Base-by-base conservation (phyloP, 106 monocot species). In the Cymbidium sinense region DNA sequence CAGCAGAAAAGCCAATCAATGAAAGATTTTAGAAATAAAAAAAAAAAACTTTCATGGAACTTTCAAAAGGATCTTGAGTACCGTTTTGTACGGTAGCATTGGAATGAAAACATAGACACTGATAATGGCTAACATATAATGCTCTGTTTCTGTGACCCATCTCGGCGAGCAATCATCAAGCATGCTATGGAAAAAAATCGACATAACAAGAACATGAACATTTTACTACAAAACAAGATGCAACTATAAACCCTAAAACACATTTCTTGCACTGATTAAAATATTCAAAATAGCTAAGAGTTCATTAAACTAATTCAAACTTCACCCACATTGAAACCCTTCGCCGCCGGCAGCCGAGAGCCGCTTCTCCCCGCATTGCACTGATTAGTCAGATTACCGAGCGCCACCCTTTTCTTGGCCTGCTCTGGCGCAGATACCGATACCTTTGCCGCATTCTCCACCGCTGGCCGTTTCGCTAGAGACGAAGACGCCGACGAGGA, bases 371-470 rank as follows among this genome's bases (percentile, higher is more conserved):
- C 82, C 13, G 10, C 79, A 47, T 25, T 70, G 73, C 58, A 5
- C 76, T 78, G 82, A 65, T 93, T 93, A 5, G 86, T 89, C 37
- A 93, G 25, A 58, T 89, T 89, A 47, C 86, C 83, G 30, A 93
- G 89, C 21, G 87, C 87, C 10, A 81, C 76, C 78, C 93, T 81
- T 85, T 87, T 89, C 84, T 89, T 89, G 35, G 92, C 85, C 79
- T 89, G 87, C 80, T 84, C 82, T 34, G 61, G 77, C 27, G 77
- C 75, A 1, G 77, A 77, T 5, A 79, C 51, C 50, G 70, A 64
- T 3, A 43, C 30, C 79, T 76, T 83, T 34, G 78, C 72, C 36
- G 58, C 72, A 15, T 72, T 73, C 79, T 70, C 82, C 73, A 55
- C 51, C 4, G 81, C 83, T 1, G 83, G 76, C 70, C 81, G 34